Conservation (phyloP, 192 early-diverging fungal species). For the Dissophora ornata region DNA sequence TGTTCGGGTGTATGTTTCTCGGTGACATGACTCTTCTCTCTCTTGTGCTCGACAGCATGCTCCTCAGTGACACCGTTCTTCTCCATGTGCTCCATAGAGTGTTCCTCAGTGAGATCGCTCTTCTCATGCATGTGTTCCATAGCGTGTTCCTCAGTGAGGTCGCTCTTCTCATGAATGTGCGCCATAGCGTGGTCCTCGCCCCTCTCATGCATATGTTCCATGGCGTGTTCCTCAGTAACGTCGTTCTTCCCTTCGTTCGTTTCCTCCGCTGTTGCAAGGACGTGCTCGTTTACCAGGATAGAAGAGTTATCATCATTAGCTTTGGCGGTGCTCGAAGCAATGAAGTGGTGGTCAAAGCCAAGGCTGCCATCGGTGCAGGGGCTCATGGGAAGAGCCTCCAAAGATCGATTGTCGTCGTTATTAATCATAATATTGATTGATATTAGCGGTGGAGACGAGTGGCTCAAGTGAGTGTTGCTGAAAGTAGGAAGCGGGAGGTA, state of each 20-base stretch:
- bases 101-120: too few relatives aligned
- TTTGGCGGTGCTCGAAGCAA: constrained; percentile 11
- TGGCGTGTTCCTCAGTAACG: too few relatives aligned
- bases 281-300: neutral
- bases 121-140: too few relatives aligned
- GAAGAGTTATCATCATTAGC: constrained; percentile 1
- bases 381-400: constrained; percentile 38
- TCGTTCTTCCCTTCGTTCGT: neutral
- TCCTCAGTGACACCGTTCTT: neutral
- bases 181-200: too few relatives aligned
- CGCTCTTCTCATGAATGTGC: too few relatives aligned
- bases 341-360: constrained; percentile 24
- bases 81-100: neutral
- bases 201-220: too few relatives aligned
- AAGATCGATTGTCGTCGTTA: constrained; percentile 25
- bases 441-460: too few relatives aligned
- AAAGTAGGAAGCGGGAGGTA: too few relatives aligned
- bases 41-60: neutral
- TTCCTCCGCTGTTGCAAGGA: constrained; percentile 1
- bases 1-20: neutral
- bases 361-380: constrained; percentile 39
- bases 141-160: too few relatives aligned
- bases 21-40: neutral
- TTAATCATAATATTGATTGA: neutral
- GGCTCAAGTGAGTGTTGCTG: too few relatives aligned